Evolutionary conservation across 1,284 basidiomycete species (phyloP), one percentile per base, ranked within the genome.

Genomic region (Rhodotorula sp.): DNA sequence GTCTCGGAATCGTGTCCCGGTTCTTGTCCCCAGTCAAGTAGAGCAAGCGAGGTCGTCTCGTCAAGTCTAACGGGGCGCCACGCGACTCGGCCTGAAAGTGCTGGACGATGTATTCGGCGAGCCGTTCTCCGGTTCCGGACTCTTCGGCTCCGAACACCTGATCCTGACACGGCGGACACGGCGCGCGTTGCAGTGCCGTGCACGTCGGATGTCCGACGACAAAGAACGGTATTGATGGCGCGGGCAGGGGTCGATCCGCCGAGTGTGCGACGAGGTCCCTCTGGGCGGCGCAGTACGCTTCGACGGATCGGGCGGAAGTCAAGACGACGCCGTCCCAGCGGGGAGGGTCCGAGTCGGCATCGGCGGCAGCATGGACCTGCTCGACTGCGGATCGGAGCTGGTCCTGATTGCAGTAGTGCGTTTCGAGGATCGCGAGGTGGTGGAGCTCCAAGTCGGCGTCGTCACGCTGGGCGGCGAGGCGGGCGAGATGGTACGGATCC

Each of bases 21-120:
- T 90, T 92, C 83, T 91, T 92, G 83, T 92, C 91, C 23, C 91
- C 91, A 8, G 87, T 89, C 14, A 93, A 84, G 79, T 90, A 91
- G 18, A 93, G 80, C 64, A 92, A 76, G 52, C 51, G n/a, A 4
- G 20, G 21, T 26, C 51, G 29, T 26, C 14, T 12, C 31, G 20
- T 47, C 20, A 14, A 43, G 39, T 12, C 10, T 43, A 10, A 10
- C 39, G 39, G 39, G 8, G 8, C 39, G 8, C 39, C 10, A 43
- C 39, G 8, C 39, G 8, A 8, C 39, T 7, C 39, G 12, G 39
- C 20, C 16, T 57, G 51, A 57, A 67, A 68, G 16, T 70, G 58
- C 65, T 76, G 46, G 52, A 88, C 77, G 73, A 92, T 89, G 79
- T 87, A 89, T 14, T 80, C 82, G 0, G 87, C 90, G 23, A 93